A percentile compares a stretch with the other conserved stretches of the same genome.
Conservation (phyloP, 2,329 filamentous ascomycete species). For the Aspergillus uvarum region DNA sequence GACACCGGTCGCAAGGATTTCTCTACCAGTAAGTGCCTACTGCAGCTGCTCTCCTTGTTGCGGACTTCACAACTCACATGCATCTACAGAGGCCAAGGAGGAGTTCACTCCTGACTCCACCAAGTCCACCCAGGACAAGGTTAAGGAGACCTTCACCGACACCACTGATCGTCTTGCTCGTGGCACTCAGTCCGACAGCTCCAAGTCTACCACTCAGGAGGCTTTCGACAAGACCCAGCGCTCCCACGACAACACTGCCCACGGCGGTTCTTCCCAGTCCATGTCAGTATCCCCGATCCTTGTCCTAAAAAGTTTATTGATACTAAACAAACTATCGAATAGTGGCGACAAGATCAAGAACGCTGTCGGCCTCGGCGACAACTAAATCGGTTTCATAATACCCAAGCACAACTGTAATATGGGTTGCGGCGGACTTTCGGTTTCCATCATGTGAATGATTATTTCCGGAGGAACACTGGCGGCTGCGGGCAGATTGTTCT, state of each 20-base stretch:
- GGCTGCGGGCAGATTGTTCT: conserved; percentile 13
- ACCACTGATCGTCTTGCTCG: conserved; percentile 56
- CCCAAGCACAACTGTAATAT: not conserved
- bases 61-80: conserved; percentile 24
- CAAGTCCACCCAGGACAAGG: conserved; percentile 62
- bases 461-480: not conserved
- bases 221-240: conserved; percentile 52
- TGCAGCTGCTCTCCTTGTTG: not conserved
- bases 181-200: conserved; percentile 51
- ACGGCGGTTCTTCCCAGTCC: conserved; percentile 41
- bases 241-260: conserved; percentile 41
- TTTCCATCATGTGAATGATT: not conserved
- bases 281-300: conserved; percentile 35
- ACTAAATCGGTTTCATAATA: conserved; percentile 16
- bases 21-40: conserved; percentile 44
- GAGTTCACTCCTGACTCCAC: conserved; percentile 57
- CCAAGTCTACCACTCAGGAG: conserved; percentile 57
- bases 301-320: too few species aligned
- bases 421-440: not conserved
- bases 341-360: conserved; percentile 48
- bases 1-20: conserved; percentile 63
- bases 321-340: conserved; percentile 10
- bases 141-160: conserved; percentile 58
- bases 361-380: conserved; percentile 41
- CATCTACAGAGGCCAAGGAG: conserved; percentile 53